Evolutionary conservation across 148 eudicot genomes (phyloP), one percentile per base, ranked within the genome.

Genomic region (Camellia lanceoleosa): DNA sequence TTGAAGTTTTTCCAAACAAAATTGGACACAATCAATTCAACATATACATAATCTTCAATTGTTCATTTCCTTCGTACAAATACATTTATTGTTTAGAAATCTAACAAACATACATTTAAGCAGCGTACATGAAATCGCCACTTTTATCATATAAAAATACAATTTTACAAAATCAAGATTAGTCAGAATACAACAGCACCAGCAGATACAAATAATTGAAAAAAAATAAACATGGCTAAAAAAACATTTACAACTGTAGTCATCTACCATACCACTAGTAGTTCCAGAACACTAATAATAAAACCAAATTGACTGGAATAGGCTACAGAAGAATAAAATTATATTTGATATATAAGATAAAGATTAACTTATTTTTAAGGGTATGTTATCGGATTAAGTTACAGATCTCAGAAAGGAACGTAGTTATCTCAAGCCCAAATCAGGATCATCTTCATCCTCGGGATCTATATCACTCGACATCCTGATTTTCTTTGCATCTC

Each of bases 401-500:
- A 43, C 66, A n/a, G 18, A 55, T 54, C 61, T 11, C 44, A 41
- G 8, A 56, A 68, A 42, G 4, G 52, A 49, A 49, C 44, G 56
- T 30, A 49, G 79, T 63, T 82, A 82, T 77, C 77, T 41, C 74
- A 73, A 64, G 79, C 78, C 62, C 81, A 83, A 65, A 61, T 85
- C 74, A 46, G 61, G 84, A 85, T 85, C 85, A 54, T 83, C 89
- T 58, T 81, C 87, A 16, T 84, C 85, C 30, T 88, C 87, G 63
- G 77, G 88, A 77, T 84, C 89, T 66, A 81, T 79, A 74, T 90
- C 87, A 75, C 82, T 80, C 47, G 90, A 74, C 46, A 81, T 60
- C 82, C 80, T 81, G 6, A 80, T 74, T 52, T 81, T 82, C 80
- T 85, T 87, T 72, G 79, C 85, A 41, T 86, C 90, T 89, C 90